A percentile compares a stretch with the other conserved stretches of the same genome.
Evolutionary conservation across 1,139 yeast genomes (phyloP).

Genomic region (Insectozyma bohioensis): DNA sequence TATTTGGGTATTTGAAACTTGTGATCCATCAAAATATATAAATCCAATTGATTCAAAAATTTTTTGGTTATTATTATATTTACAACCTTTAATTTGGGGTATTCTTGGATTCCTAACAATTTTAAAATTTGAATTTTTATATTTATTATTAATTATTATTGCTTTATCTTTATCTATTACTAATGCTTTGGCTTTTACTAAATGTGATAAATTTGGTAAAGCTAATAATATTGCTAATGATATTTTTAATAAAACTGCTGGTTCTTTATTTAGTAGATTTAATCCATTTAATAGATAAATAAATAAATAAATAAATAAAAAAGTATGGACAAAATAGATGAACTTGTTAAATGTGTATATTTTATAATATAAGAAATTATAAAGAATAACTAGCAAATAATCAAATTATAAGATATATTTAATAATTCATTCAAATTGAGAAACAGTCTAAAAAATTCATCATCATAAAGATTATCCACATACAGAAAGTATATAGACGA

Average conservation of each 20-base stretch:
- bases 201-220: conserved; percentile 86
- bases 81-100: conserved; percentile 74
- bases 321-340: no score
- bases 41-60: conserved; percentile 89
- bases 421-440: no score
- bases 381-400: no score
- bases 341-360: no score
- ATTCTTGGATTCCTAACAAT: conserved; percentile 74
- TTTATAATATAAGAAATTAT: no score
- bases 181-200: conserved; percentile 85
- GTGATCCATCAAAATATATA: conserved; percentile 76
- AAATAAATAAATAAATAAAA: neutral
- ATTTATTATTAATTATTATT: conserved; percentile 62
- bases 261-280: conserved; percentile 47
- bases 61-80: conserved; percentile 80
- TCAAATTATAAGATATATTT: no score
- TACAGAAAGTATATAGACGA: no score
- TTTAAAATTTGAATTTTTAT: conserved; percentile 73
- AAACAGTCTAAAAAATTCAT: no score
- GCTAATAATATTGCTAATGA: conserved; percentile 58
- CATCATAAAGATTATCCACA: no score
- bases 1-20: conserved; percentile 87
- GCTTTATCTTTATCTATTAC: conserved; percentile 73
- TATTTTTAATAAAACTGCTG: conserved; percentile 51
- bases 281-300: conserved; percentile 38